phyloP scores from a whole-genome alignment of 108 stramenopile genomes.

The Schizochytrium sp. region DNA sequence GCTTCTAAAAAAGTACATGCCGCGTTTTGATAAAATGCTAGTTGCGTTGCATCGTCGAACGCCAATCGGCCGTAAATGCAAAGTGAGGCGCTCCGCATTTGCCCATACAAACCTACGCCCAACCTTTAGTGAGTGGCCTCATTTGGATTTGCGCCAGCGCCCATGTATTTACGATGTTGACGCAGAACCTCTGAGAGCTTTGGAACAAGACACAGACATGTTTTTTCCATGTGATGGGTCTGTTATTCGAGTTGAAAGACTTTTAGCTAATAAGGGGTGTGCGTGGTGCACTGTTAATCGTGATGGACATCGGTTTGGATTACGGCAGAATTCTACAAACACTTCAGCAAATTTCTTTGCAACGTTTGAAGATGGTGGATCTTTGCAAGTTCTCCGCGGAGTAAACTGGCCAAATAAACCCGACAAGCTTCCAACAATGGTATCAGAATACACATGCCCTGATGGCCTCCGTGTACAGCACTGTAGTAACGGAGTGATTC shows the following conservation, averaged over 20 bases:
- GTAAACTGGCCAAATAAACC: slow-evolving; percentile 37
- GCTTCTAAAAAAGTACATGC: background rate
- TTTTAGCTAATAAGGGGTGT: background rate
- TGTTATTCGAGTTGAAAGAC: background rate
- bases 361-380: background rate
- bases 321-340: background rate
- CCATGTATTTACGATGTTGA: slow-evolving; percentile 41
- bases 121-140: slow-evolving; percentile 33
- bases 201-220: background rate
- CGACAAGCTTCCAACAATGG: slow-evolving; percentile 12
- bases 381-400: background rate
- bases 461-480: slow-evolving; percentile 20
- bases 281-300: background rate
- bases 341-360: background rate
- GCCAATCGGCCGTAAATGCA: slow-evolving; percentile 6
- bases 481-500: background rate
- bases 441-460: slow-evolving; percentile 1
- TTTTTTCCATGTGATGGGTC: slow-evolving; percentile 48
- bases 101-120: slow-evolving; percentile 39
- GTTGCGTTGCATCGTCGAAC: slow-evolving; percentile 32
- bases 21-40: background rate
- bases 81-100: slow-evolving; percentile 12
- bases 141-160: slow-evolving; percentile 23
- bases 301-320: slow-evolving; percentile 20
- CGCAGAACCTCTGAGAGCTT: slow-evolving; percentile 26